Evolutionary conservation across 306 rosid genomes (phyloP), one percentile per base, ranked within the genome.

Genomic region (Psophocarpus tetragonolobus): DNA sequence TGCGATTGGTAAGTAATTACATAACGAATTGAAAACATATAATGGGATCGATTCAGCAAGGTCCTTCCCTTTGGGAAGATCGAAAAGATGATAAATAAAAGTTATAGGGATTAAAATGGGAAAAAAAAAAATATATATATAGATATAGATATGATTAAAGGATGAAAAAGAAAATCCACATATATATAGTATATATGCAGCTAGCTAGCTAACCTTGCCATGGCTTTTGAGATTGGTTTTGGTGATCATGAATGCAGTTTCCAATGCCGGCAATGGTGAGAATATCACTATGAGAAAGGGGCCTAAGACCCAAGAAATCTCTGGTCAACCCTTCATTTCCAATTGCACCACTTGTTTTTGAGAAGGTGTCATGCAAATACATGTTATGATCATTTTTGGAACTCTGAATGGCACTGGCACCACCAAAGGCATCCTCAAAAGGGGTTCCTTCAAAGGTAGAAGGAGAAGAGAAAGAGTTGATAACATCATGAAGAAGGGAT

Each of bases 221-320:
- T 23, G 88, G 89, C 67, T 89, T 92, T 42, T 86, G 94, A 75
- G 84, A 29, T 70, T 85, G 95, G 44, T 80, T 84, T 78, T 87
- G 89, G 21, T 85, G 83, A 61, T 72, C 88, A 75, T 77, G 88
- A 57, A 89, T 84, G 81, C 89, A 89, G 68, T 86, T 89, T 36
- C 93, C 90, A 63, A 91, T 80, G 44, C 88, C 96, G 78, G 94
- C 91, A 47, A 93, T 84, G 24, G 64, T 91, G 57, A 95, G 87
- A 77, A 92, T 86, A 26, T 89, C 97, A 81, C 76, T 81, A 38
- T 91, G 97, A 48, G 97, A 87, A 7, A 91, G 69, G 4, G 98
- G 86, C 81, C 87, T 86, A 1, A 96, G 91, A 6, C 98, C 96
- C 88, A 96, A 90, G 85, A 96, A 96, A 74, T 96, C 99, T 69